Evolutionary conservation across 371 early-diverging fungal genomes (phyloP), one percentile per base, ranked within the genome.

Genomic region (Rhizoclosmatium hyalinum): DNA sequence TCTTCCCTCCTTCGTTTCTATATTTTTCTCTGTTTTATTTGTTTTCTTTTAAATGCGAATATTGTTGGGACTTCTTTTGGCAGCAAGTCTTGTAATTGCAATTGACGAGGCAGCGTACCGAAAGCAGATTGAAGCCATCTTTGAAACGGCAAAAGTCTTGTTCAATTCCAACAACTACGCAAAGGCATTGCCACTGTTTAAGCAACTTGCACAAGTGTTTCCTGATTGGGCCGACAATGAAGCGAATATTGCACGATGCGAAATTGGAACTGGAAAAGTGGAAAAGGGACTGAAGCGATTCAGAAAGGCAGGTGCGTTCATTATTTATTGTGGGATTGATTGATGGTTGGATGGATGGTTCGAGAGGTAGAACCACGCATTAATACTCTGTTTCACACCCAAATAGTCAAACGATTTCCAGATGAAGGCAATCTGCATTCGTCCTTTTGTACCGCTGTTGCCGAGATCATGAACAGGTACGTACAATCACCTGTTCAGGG

Each of bases 171-270:
- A 3, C 19, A 32, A 17, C 32, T 61, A 19, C 32, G 19, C 61
- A 14, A 19, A 19, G 19, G 17, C 61, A 14, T 19, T 61, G 19
- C n/a, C 17, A 17, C 61, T 24, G 24, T 61, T 61, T 32, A 19
- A 39, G 12, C 14, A 19, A 8, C 32, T 61, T 14, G 39, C n/a
- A 32, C 24, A 17, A 12, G 61, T 32, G 24, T 39, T 61, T 39
- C 61, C 61, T 12, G 61, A 61, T 39, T 61, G 61, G 61, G 39
- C n/a, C n/a, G 61, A 61, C 17, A 61, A 61, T 39, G n/a, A 61
- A 3, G 3, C 39, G 24, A 61, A 61, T 39, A 19, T 61, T 39
- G 61, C 61, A 14, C 12, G 19, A 3, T 19, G 24, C 61, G 61
- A 61, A 32, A 19, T 61, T 12, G 24, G 39, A 32, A 17, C 19